Evolutionary conservation across 495 filamentous ascomycete genomes (phyloP), one percentile per base, ranked within the genome.

Genomic region (Endocarpon pusillum): DNA sequence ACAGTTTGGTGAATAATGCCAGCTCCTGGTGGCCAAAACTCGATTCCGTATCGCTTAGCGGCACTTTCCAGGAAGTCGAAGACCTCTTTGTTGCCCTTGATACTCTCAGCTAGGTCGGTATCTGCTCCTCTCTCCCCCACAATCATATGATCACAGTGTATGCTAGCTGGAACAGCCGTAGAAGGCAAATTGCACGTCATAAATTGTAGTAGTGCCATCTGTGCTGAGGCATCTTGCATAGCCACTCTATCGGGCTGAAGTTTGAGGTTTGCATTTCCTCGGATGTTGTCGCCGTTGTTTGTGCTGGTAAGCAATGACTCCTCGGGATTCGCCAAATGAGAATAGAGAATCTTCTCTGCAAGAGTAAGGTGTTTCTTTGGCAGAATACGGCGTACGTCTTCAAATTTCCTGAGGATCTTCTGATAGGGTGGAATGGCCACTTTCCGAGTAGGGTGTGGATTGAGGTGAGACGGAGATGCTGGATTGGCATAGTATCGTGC

Each of bases 71-170:
- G 52, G 55, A 96, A 97, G 56, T 97, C 84, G 49, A 92, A 97
- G 3, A 97, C 85, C 61, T 97, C 89, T 52, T 83, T 80, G 53
- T 97, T 97, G 23, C 82, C 81, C 58, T 77, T 63, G 34, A 97
- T 93, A 26, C 81, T 86, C 17, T 72, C 69, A 9, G 84, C 75
- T 21, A 97, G 58, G 61, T 97, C 89, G 19, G 74, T 70, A 48
- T 92, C 78, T 16, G 89, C 89, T 35, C 89, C 89, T 43, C 73
- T 73, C 47, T 83, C 70, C 42, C 89, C 89, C 32, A 96, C 87
- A 65, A 97, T 97, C 76, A 97, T 82, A 51, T 97, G 89, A 57
- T 97, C 89, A 51, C 89, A 97, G 61, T 97, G 89, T 39, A 96
- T 96, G 55, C 84, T 93, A 21, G 89, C 87, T 10, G 89, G 89